Conservation (phyloP, 495 filamentous ascomycete species). For the Lentithecium fluviatile region DNA sequence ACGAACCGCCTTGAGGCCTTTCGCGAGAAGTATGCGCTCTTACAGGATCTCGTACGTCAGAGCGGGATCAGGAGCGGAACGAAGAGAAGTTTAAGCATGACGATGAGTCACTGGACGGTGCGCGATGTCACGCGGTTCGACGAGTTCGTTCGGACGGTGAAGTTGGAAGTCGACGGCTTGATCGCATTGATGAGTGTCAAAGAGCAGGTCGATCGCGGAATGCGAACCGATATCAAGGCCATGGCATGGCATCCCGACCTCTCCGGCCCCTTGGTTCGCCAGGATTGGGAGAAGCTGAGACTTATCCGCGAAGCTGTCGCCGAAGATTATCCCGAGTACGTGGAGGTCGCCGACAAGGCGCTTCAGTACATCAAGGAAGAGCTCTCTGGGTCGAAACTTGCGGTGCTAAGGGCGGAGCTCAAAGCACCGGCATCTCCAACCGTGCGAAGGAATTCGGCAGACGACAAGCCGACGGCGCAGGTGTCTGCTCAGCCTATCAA, state of each 20-base stretch:
- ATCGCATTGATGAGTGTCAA: constrained; percentile 38
- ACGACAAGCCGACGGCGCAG: neutral
- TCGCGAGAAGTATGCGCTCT: constrained; percentile 38
- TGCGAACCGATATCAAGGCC: constrained; percentile 39
- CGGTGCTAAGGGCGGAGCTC: constrained; percentile 2
- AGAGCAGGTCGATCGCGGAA: constrained; percentile 38
- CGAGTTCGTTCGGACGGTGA: constrained; percentile 33
- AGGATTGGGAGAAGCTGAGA: constrained; percentile 37
- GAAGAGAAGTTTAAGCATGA: constrained; percentile 33
- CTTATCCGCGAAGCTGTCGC: constrained; percentile 35
- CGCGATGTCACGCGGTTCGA: constrained; percentile 33
- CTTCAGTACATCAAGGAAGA: constrained; percentile 31
- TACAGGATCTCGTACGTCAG: constrained; percentile 39
- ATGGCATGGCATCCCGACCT: constrained; percentile 42
- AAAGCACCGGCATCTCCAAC: neutral
- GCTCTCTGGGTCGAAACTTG: constrained; percentile 11
- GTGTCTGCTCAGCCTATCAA: no score
- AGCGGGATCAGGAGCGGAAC: neutral
- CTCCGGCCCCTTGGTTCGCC: constrained; percentile 5
- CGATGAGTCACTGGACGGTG: constrained; percentile 37
- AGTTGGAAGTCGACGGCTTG: constrained; percentile 36
- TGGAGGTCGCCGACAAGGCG: constrained; percentile 25
- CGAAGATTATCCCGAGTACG: constrained; percentile 39
- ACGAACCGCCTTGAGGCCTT: constrained; percentile 40
- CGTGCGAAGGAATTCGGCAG: neutral